These are phyloP conservation scores for Dothistroma septosporum DNA, from an alignment of 2,329 filamentous ascomycete genomes.

Conservation along the genomic window DNA sequence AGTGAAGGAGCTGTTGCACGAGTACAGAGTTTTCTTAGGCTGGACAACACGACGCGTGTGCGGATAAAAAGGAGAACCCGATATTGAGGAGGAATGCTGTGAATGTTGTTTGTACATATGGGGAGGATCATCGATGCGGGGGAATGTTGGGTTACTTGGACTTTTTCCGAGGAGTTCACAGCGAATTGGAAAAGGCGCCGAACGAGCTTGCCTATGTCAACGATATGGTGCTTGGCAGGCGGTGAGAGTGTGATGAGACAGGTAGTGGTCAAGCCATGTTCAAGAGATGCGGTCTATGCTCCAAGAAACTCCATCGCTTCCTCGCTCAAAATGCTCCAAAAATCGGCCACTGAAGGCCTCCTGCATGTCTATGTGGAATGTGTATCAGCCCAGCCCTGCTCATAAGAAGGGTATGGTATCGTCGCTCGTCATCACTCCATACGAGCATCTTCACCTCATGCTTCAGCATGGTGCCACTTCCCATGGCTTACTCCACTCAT, in stretches of 20 bases:
- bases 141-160: neutral
- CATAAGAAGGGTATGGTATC: neutral
- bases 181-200: neutral
- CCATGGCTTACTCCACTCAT: slow-evolving; percentile 13
- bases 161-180: neutral
- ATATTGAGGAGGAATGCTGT: too few relatives aligned
- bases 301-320: neutral
- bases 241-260: neutral
- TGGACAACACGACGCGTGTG: neutral
- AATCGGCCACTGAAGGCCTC: neutral
- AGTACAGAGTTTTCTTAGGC: too few relatives aligned
- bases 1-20: too few relatives aligned
- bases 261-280: neutral
- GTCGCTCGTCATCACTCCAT: neutral
- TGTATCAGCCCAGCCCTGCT: neutral
- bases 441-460: neutral
- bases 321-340: neutral
- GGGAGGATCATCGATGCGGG: neutral
- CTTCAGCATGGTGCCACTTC: neutral
- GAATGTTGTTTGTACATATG: neutral
- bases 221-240: neutral
- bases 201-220: neutral
- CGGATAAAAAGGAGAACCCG: neutral
- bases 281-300: neutral
- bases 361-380: neutral